These are phyloP conservation scores for Chalciporus chontae DNA, from an alignment of 768 basidiomycete species.

Conservation along the genomic window DNA sequence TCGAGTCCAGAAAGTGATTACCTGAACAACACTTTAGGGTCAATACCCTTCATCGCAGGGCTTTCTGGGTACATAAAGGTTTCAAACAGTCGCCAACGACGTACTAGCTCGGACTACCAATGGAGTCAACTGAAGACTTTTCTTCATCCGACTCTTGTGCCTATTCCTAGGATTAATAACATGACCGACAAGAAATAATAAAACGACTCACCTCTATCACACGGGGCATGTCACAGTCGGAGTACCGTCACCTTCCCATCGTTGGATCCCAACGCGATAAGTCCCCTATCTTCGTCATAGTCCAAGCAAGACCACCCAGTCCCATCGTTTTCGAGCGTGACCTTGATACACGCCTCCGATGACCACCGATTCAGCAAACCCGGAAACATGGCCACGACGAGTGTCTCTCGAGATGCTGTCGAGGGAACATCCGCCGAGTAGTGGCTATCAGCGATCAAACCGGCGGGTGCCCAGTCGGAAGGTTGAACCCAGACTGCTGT, in stretches of 20 bases:
- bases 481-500: constrained; percentile 67
- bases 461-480: constrained; percentile 39
- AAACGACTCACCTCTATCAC: background rate
- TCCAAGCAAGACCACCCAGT: constrained; percentile 52
- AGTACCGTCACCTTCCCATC: constrained; percentile 44
- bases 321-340: constrained; percentile 32
- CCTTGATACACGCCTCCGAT: constrained; percentile 25
- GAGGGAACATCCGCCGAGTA: constrained; percentile 13
- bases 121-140: background rate
- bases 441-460: constrained; percentile 31
- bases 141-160: background rate
- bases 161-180: background rate
- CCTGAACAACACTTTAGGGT: too few relatives aligned
- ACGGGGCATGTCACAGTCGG: constrained; percentile 13
- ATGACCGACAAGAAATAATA: background rate
- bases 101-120: background rate
- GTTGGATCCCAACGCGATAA: constrained; percentile 50
- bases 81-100: too few relatives aligned
- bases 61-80: too few relatives aligned
- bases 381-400: constrained; percentile 51
- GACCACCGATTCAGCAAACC: constrained; percentile 30
- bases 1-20: too few relatives aligned
- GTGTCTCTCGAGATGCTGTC: constrained; percentile 31
- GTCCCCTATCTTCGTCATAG: constrained; percentile 56
- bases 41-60: too few relatives aligned